Conservation (phyloP, 441 rosid genomes). For the Pelargonium myrrhifolium region DNA sequence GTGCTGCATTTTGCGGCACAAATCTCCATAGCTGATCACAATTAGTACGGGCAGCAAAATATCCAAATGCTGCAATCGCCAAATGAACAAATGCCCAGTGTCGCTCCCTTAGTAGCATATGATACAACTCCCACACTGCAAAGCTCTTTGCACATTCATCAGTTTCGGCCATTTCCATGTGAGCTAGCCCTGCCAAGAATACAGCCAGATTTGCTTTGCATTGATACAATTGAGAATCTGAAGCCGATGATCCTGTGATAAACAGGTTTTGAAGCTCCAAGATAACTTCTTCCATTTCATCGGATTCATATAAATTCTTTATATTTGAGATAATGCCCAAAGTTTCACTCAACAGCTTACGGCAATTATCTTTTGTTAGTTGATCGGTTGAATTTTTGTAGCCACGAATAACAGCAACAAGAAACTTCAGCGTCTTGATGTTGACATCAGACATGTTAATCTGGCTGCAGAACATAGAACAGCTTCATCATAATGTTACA, state of each 20-base stretch:
- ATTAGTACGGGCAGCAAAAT: constrained; percentile 69
- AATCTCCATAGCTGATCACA: constrained; percentile 84
- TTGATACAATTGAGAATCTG: constrained; percentile 30
- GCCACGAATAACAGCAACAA: constrained; percentile 34
- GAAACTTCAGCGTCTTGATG: constrained; percentile 56
- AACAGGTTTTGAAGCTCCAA: constrained; percentile 60
- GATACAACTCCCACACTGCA: constrained; percentile 70
- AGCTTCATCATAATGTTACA: constrained; percentile 14
- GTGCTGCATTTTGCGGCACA: constrained; percentile 72
- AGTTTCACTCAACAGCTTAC: constrained; percentile 47
- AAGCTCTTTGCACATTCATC: constrained; percentile 54
- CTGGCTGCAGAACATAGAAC: constrained; percentile 41
- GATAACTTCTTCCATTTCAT: constrained; percentile 53
- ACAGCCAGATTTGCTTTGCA: constrained; percentile 63
- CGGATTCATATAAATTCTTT: constrained; percentile 43
- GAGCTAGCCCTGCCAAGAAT: constrained; percentile 65
- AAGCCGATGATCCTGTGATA: constrained; percentile 34
- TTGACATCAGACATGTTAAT: constrained; percentile 42
- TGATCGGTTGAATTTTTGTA: constrained; percentile 32
- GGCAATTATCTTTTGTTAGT: constrained; percentile 24
- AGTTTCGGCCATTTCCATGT: constrained; percentile 49
- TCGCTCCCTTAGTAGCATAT: constrained; percentile 58
- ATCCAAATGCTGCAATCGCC: constrained; percentile 63
- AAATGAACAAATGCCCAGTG: constrained; percentile 81
- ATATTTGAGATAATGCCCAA: constrained; percentile 45